These are phyloP conservation scores for Irpex rosettiformis DNA, from an alignment of 1,284 basidiomycete species.

Conservation along the genomic window DNA sequence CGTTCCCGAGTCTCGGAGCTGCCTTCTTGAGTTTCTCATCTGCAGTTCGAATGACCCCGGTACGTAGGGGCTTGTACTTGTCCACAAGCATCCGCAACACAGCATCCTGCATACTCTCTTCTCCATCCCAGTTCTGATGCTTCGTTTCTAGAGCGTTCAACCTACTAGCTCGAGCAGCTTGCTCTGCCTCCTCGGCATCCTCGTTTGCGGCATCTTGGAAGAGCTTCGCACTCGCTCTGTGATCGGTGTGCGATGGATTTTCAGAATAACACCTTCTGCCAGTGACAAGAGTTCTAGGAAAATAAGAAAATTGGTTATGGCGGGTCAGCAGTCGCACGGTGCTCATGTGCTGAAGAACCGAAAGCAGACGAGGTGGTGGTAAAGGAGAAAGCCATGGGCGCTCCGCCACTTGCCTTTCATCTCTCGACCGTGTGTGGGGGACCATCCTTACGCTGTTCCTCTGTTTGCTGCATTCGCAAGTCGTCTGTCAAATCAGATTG, in stretches of 20 bases:
- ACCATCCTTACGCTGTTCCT: slow-evolving; percentile 1
- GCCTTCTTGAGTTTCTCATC: slow-evolving; percentile 70
- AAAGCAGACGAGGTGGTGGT: slow-evolving; percentile 1
- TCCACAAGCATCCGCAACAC: slow-evolving; percentile 85
- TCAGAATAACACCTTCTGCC: slow-evolving; percentile 16
- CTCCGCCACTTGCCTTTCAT: slow-evolving; percentile 1
- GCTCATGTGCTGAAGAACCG: neutral
- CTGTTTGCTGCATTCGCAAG: neutral
- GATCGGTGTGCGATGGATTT: slow-evolving; percentile 22
- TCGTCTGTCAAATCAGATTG: neutral
- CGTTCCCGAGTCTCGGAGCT: slow-evolving; percentile 31
- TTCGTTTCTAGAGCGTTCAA: slow-evolving; percentile 36
- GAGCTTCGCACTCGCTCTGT: slow-evolving; percentile 58
- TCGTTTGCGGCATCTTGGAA: slow-evolving; percentile 69
- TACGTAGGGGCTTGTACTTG: slow-evolving; percentile 78
- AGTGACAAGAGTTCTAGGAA: neutral
- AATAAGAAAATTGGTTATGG: neutral
- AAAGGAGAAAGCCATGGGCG: slow-evolving; percentile 6
- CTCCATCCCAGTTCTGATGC: slow-evolving; percentile 71
- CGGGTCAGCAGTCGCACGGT: neutral
- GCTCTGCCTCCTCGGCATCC: slow-evolving; percentile 34
- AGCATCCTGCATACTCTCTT: slow-evolving; percentile 69
- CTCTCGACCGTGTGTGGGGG: slow-evolving; percentile 1
- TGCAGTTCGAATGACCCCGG: slow-evolving; percentile 58
- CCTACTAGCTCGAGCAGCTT: slow-evolving; percentile 26